Base-by-base conservation (phyloP, 2,329 filamentous ascomycete species). In the Polychaeton citri region DNA sequence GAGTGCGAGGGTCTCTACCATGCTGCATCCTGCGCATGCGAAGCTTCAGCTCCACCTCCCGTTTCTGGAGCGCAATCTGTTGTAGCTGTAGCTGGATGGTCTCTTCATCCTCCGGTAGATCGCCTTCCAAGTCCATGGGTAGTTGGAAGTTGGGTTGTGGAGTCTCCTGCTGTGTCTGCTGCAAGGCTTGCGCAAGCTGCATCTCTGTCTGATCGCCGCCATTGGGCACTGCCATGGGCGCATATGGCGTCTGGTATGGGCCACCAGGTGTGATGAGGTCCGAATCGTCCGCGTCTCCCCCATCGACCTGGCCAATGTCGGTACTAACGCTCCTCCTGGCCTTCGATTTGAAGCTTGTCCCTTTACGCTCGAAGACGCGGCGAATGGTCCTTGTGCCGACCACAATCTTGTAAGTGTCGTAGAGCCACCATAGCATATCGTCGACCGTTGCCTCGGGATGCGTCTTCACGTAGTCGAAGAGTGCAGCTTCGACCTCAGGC, bases 361-460 rank as follows among this genome's bases (percentile, higher is more conserved):
- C 53, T 37, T 54, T 54, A 20, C 54, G 50, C 42, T 58, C 55
- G 34, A 58, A 58, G 16, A 57, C 55, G n/a, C 55, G 47, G 1
- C 55, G 48, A 24, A 58, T 55, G 9, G 55, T 58, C 17, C 55
- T 46, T 19, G 55, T 57, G 33, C 53, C 54, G 26, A 57, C 54
- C 15, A 57, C 55, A 19, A 58, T 53, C 43, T 54, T 48, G 39
- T 57, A 51, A 2, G 44, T 49, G 30, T 58, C 54, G 45, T 57
- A 56, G 6, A 58, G 42, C 54, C 54, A 58, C 55, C 55, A 58
- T 8, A 57, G 46, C 53, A 58, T 58, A 38, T 58, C 54, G 34
- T 58, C 55, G 32, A 57, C 53, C 8, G 51, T 52, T 45, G 55
- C 45, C 21, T 54, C 51, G 34, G 52, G 54, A 33, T 56, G 54